Base-by-base conservation (phyloP, 2,329 filamentous ascomycete species). In the Cladosporium sp. region DNA sequence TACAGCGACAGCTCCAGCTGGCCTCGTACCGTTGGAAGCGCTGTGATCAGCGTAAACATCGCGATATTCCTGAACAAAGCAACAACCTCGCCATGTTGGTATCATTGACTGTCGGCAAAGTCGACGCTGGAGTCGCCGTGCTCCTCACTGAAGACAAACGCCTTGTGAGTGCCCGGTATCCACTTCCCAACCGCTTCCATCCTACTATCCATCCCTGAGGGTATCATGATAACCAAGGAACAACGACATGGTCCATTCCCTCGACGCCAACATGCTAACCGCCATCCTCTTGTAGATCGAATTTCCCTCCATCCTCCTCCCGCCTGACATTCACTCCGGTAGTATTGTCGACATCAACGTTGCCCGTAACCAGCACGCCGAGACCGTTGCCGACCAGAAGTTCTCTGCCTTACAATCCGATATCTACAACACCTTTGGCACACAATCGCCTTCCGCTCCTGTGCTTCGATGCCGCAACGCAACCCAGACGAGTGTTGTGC, bases 301-400 rank as follows among this genome's bases (percentile, higher is more conserved):
- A 78, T 99, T 99, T 76, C 95, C 95, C 40, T 98, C 95, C 56
- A 97, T 99, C 71, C 91, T 99, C 59, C 89, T 99, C 18, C 95
- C 95, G 1, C 91, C 91, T 68, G 93, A 97, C 78, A 99, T 99
- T 79, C 89, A 92, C 68, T 97, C 93, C 18, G 95, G 95, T 72
- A 96, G 91, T 78, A 98, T 99, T 74, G 95, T 99, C 78, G 95
- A 99, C 80, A 98, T 99, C 79, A 93, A 92, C 68, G 95, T 99
- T 71, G 85, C 90, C 66, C 92, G 94, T 78, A 99, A 99, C 80
- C 84, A 87, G 72, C 81, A 83, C 63, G 92, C 93, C 66, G 95
- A 99, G 81, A 78, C 85, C 64, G 84, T 88, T 71, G 87, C 92
- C 67, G 88, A 92, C 72, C 84, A 88, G 66, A 85, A 88, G 68